These are phyloP conservation scores for Pythium guiyangense DNA, from an alignment of 352 stramenopile species.

Conservation along the genomic window DNA sequence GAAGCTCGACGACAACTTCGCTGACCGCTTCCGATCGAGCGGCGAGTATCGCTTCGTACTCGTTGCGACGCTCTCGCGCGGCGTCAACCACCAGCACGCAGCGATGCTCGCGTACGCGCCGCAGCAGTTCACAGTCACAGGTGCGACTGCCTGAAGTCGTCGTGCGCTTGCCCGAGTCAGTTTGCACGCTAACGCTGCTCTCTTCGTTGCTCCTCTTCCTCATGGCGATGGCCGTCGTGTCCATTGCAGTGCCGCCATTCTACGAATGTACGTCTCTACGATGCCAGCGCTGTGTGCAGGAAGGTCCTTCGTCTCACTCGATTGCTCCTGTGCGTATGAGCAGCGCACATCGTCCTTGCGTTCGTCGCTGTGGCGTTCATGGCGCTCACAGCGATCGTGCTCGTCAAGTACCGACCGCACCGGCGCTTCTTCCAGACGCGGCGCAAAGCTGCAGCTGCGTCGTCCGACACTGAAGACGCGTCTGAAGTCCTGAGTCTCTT, in stretches of 20 bases:
- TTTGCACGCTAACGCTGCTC: background rate
- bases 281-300: background rate
- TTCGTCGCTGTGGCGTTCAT: slow-evolving; percentile 15
- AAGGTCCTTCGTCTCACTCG: background rate
- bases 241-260: slow-evolving; percentile 10
- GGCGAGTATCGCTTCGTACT: slow-evolving; percentile 30
- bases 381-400: slow-evolving; percentile 14
- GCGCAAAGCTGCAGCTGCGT: background rate
- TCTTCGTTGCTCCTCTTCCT: background rate
- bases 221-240: background rate
- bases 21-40: slow-evolving; percentile 22
- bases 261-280: slow-evolving; percentile 8
- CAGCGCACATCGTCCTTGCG: slow-evolving; percentile 22
- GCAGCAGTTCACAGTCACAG: slow-evolving; percentile 18
- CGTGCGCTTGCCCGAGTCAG: background rate
- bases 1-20: slow-evolving; percentile 20
- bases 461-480: slow-evolving; percentile 9
- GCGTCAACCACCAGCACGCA: slow-evolving; percentile 19
- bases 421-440: slow-evolving; percentile 6
- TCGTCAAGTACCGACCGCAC: slow-evolving; percentile 18
- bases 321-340: background rate
- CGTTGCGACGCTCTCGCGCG: slow-evolving; percentile 20
- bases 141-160: slow-evolving; percentile 1
- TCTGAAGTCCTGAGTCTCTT: slow-evolving; percentile 11
- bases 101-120: slow-evolving; percentile 25